Conservation (phyloP, 768 basidiomycete species). For the Trametes maxima region DNA sequence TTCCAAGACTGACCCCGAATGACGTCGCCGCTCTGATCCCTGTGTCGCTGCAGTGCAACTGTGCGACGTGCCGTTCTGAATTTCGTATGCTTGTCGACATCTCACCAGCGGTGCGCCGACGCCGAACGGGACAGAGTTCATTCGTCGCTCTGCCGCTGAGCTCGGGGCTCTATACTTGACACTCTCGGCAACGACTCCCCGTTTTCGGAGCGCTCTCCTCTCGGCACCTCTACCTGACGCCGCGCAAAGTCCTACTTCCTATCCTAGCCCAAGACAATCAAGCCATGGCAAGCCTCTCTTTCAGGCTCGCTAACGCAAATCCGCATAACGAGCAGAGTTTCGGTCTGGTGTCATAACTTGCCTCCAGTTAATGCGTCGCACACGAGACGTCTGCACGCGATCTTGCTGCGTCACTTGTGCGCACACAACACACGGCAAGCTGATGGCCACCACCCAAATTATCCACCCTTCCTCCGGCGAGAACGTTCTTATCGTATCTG, state of each 20-base stretch:
- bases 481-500: slow-evolving; percentile 15
- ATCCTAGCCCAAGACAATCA: background rate
- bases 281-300: background rate
- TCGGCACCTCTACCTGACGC: background rate
- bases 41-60: background rate
- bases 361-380: background rate
- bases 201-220: background rate
- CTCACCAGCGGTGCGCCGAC: no score
- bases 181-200: background rate
- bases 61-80: background rate
- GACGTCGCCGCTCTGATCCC: slow-evolving; percentile 4
- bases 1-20: background rate
- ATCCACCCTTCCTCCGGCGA: slow-evolving; percentile 14
- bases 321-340: background rate
- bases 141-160: background rate
- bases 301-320: background rate
- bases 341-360: background rate
- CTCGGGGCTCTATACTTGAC: background rate
- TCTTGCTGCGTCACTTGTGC: slow-evolving; percentile 6
- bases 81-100: background rate
- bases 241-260: slow-evolving; percentile 3
- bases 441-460: slow-evolving; percentile 6
- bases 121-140: background rate
- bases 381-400: slow-evolving; percentile 4
- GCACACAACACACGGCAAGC: slow-evolving; percentile 6